Conservation (phyloP, 495 filamentous ascomycete genomes). For the Hyaloscypha variabilis region DNA sequence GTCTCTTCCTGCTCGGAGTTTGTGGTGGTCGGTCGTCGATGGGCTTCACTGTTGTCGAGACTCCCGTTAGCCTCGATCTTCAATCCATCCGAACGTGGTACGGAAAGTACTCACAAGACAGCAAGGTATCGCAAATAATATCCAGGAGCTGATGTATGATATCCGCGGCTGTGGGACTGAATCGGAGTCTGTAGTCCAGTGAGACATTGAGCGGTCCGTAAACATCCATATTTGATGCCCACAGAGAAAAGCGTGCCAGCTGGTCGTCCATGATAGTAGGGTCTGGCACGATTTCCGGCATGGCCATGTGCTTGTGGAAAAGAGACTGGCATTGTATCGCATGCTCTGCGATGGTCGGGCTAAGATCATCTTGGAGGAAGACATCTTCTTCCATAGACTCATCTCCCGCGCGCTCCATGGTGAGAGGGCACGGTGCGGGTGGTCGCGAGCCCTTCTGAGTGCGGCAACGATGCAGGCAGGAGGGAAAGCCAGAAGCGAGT, state of each 20-base stretch:
- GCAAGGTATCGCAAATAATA: not conserved
- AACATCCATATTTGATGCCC: slow-evolving; percentile 1
- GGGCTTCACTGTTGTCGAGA: not conserved
- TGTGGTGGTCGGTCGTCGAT: not conserved
- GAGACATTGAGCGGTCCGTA: not conserved
- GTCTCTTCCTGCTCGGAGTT: not conserved
- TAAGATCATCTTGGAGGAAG: slow-evolving; percentile 1
- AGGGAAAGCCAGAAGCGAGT: too few species aligned
- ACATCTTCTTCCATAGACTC: not conserved
- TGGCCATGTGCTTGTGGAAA: not conserved
- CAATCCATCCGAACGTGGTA: not conserved
- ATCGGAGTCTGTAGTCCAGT: not conserved
- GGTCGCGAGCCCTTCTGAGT: too few species aligned
- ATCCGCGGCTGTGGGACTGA: not conserved
- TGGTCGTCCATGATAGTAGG: not conserved
- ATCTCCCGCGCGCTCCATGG: not conserved
- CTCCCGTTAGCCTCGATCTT: not conserved
- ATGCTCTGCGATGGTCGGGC: not conserved
- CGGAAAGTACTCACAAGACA: not conserved
- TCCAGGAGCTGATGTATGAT: slow-evolving; percentile 3
- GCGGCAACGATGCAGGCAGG: too few species aligned
- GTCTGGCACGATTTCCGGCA: not conserved
- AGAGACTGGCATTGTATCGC: not conserved
- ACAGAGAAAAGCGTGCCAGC: not conserved
- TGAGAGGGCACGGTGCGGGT: too few species aligned